Evolutionary conservation across 306 rosid species (phyloP).

Genomic region (Trifolium dubium): DNA sequence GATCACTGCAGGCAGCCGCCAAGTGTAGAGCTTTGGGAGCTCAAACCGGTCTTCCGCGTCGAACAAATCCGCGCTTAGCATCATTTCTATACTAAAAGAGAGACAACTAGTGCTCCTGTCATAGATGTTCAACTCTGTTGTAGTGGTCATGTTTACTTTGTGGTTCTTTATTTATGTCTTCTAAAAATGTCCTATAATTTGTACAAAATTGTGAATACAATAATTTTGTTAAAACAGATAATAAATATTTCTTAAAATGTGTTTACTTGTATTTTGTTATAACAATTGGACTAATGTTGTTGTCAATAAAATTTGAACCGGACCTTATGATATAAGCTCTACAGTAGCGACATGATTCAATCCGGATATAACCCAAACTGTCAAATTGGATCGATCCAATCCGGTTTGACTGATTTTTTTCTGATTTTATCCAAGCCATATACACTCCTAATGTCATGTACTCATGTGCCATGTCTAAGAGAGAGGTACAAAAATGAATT

Average conservation of each 20-base stretch:
- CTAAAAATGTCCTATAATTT: constrained; percentile 16
- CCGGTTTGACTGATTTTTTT: no score
- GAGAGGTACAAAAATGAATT: no score
- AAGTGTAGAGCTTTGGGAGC: constrained; percentile 86
- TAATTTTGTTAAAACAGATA: neutral
- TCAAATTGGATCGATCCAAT: no score
- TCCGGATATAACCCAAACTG: no score
- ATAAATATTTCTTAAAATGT: constrained; percentile 15
- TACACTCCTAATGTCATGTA: no score
- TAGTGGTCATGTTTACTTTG: constrained; percentile 20
- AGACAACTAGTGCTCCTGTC: neutral
- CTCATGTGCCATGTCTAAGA: no score
- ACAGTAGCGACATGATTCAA: no score
- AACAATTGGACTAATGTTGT: no score
- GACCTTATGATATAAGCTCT: no score
- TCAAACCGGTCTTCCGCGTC: constrained; percentile 48
- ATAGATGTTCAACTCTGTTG: neutral
- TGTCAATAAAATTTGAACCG: no score
- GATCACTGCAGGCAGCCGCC: constrained; percentile 70
- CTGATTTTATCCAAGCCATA: no score
- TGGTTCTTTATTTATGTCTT: constrained; percentile 33
- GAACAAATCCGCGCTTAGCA: constrained; percentile 68
- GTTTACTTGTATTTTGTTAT: no score
- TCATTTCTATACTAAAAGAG: constrained; percentile 48
- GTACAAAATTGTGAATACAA: constrained; percentile 21